A percentile compares a stretch with the other conserved stretches of the same genome.
These are phyloP conservation scores for Fusarium marasasianum DNA, from an alignment of 2,329 filamentous ascomycete species.

Conservation along the genomic window DNA sequence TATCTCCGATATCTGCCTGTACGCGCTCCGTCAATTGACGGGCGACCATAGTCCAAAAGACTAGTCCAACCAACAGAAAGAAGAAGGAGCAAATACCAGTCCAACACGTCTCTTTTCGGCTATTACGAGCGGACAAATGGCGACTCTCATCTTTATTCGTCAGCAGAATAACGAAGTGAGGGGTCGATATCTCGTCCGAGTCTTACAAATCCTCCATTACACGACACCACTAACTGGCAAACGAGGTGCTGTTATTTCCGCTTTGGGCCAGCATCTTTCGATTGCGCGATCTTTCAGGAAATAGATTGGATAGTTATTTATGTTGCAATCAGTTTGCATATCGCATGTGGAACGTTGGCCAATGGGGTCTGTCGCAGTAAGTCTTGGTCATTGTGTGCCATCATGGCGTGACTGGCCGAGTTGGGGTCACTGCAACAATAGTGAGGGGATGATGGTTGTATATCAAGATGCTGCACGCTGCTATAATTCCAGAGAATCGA, in stretches of 20 bases:
- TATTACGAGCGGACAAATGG: not conserved
- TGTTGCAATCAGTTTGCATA: constrained; percentile 29
- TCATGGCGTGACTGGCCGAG: constrained; percentile 16
- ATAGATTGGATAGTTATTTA: not conserved
- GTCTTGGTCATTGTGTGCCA: constrained; percentile 1
- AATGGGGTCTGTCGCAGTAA: not conserved
- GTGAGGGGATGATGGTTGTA: not conserved
- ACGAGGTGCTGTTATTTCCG: not conserved
- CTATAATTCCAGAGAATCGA: fast-evolving
- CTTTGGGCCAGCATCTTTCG: not conserved
- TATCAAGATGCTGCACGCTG: not conserved
- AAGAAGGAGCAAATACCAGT: not conserved
- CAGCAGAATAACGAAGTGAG: not conserved
- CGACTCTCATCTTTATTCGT: not conserved
- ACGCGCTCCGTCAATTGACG: not conserved
- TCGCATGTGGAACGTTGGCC: not conserved
- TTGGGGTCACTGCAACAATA: not conserved
- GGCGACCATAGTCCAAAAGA: too few relatives aligned
- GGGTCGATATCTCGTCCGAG: not conserved
- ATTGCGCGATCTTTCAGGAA: not conserved
- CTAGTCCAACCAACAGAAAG: too few relatives aligned
- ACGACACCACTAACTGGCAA: not conserved
- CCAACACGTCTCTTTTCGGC: not conserved
- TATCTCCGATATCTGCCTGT: fast-evolving
- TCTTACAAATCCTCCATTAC: constrained; percentile 10